Evolutionary conservation across 306 rosid species (phyloP).

Genomic region (Myrica gale): DNA sequence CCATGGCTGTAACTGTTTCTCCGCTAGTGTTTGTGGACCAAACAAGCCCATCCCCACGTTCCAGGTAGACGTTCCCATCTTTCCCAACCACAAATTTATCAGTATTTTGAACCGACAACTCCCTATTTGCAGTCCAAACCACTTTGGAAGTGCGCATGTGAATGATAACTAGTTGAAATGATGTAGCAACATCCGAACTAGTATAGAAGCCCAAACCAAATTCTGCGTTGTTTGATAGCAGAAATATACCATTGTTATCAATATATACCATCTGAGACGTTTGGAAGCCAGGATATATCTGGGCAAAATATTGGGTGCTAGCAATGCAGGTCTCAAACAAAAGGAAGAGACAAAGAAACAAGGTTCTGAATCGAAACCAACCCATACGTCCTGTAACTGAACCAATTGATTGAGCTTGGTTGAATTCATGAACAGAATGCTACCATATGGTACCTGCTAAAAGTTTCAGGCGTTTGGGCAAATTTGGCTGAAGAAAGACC

Average conservation of each 20-base stretch:
- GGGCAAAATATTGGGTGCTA: conserved; percentile 15
- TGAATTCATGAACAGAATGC: background rate
- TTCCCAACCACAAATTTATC: conserved; percentile 27
- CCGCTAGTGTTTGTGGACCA: conserved; percentile 38
- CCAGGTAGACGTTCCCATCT: conserved; percentile 32
- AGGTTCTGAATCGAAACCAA: background rate
- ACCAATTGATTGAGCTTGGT: background rate
- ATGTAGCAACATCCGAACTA: conserved; percentile 9
- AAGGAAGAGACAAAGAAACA: conserved; percentile 13
- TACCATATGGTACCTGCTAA: background rate
- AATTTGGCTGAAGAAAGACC: background rate
- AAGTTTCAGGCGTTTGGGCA: background rate
- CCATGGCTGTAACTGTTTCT: conserved; percentile 29
- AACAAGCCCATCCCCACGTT: background rate
- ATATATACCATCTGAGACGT: conserved; percentile 31
- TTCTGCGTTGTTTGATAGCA: conserved; percentile 29
- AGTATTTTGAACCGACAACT: background rate
- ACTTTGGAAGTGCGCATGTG: conserved; percentile 30
- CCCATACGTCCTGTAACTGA: conserved; percentile 4
- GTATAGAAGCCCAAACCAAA: conserved; percentile 38
- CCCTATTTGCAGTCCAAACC: conserved; percentile 44
- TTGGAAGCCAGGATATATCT: conserved; percentile 37
- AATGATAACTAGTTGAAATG: conserved; percentile 32
- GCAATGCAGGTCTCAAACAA: conserved; percentile 23
- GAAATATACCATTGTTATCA: conserved; percentile 30